These are phyloP conservation scores for Nicotiana benthamiana DNA, from an alignment of 257 asterid genomes.

Conservation along the genomic window DNA sequence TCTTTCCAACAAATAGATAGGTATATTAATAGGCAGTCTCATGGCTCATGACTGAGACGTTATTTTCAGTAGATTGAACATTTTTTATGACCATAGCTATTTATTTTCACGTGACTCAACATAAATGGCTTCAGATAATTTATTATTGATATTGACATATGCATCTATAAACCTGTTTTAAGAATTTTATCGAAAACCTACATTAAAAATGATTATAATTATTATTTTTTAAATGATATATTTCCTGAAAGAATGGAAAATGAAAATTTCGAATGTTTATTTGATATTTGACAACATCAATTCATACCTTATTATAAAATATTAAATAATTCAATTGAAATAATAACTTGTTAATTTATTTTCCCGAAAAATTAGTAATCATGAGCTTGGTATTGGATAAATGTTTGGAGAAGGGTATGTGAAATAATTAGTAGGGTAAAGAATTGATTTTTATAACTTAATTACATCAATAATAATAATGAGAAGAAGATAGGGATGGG, in stretches of 20 bases:
- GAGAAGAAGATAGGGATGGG: neutral
- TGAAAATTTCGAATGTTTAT: too few species aligned
- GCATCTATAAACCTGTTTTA: neutral
- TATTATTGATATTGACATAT: neutral
- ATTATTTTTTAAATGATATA: too few species aligned
- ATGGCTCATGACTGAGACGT: neutral
- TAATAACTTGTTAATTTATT: neutral
- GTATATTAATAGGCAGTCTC: neutral
- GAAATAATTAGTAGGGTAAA: neutral
- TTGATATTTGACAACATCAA: neutral
- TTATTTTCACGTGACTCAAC: neutral
- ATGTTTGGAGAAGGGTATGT: neutral
- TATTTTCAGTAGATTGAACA: neutral
- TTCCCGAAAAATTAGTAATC: neutral
- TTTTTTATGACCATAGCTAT: neutral
- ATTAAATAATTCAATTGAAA: neutral
- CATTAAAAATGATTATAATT: too few species aligned
- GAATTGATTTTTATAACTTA: neutral
- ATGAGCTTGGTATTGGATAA: neutral
- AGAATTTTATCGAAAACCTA: neutral
- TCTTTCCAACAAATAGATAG: neutral
- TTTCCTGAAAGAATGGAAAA: too few species aligned
- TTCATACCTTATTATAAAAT: neutral
- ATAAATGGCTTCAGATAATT: neutral
- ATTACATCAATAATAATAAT: neutral